Evolutionary conservation across 495 filamentous ascomycete species (phyloP).

Genomic region (Aspergillus kassunensis): DNA sequence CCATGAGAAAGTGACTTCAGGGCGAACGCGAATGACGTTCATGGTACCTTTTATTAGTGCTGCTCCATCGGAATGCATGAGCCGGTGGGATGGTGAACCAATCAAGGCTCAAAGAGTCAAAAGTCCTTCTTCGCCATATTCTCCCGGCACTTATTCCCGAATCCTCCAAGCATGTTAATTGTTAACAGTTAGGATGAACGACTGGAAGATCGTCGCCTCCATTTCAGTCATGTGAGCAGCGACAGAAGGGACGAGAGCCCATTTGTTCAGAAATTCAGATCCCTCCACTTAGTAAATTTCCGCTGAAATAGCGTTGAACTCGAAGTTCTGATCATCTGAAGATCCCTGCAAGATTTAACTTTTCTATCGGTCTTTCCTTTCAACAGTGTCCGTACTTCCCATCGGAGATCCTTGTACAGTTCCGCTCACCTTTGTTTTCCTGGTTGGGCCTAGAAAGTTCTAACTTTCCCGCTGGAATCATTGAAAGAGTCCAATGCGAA

Average conservation of each 20-base stretch:
- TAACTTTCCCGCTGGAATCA: no score
- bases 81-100: slow-evolving; percentile 42
- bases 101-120: slow-evolving; percentile 17
- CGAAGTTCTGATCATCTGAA: no score
- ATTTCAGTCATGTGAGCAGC: slow-evolving; percentile 34
- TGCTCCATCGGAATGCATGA: slow-evolving; percentile 31
- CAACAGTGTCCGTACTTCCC: neutral
- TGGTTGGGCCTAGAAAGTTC: neutral
- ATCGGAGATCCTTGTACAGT: neutral
- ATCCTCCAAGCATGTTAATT: no score
- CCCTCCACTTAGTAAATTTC: neutral
- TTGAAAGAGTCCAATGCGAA: neutral
- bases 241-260: slow-evolving; percentile 5
- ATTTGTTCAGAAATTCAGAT: slow-evolving; percentile 11
- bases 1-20: no score
- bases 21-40: neutral
- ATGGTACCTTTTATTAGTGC: slow-evolving; percentile 5
- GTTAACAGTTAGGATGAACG: slow-evolving; percentile 3
- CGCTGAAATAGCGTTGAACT: neutral
- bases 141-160: neutral
- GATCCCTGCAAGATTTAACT: neutral
- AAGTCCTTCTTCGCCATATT: no score
- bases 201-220: neutral
- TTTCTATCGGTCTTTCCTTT: neutral
- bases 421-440: neutral